phyloP scores from a whole-genome alignment of 768 basidiomycete genomes.

The Guyanaporus albipodus region DNA sequence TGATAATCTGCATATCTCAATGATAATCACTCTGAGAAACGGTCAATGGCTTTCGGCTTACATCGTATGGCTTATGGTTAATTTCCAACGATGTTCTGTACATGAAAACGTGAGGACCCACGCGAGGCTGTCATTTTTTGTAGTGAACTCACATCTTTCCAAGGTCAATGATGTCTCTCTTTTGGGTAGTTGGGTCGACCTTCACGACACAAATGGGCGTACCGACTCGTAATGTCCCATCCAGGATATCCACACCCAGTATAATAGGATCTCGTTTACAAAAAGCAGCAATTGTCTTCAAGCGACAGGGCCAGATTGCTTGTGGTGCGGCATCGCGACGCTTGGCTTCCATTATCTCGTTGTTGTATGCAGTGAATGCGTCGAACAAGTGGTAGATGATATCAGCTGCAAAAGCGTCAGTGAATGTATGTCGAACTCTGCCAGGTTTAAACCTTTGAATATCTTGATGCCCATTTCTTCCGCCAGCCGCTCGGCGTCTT shows the following conservation, averaged over 20 bases:
- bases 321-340: constrained; percentile 87
- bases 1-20: constrained; percentile 58
- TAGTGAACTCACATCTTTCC: constrained; percentile 90
- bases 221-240: constrained; percentile 85
- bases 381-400: constrained; percentile 99
- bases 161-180: constrained; percentile 86
- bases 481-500: constrained; percentile 86
- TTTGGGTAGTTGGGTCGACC: constrained; percentile 79
- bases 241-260: constrained; percentile 92
- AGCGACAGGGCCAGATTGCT: constrained; percentile 94
- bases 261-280: constrained; percentile 98
- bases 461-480: constrained; percentile 92
- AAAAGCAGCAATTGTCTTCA: constrained; percentile 92
- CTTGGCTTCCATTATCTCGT: constrained; percentile 89
- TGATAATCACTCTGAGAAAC: neutral
- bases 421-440: neutral
- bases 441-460: constrained; percentile 75
- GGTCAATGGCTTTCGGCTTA: constrained; percentile 31
- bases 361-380: constrained; percentile 91
- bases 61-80: constrained; percentile 88
- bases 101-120: constrained; percentile 1
- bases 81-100: constrained; percentile 91
- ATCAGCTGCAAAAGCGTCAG: constrained; percentile 57
- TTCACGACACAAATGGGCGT: constrained; percentile 96
- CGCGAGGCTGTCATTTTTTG: neutral